phyloP scores from a whole-genome alignment of 2,329 filamentous ascomycete species.

The Thelonectria olida region DNA sequence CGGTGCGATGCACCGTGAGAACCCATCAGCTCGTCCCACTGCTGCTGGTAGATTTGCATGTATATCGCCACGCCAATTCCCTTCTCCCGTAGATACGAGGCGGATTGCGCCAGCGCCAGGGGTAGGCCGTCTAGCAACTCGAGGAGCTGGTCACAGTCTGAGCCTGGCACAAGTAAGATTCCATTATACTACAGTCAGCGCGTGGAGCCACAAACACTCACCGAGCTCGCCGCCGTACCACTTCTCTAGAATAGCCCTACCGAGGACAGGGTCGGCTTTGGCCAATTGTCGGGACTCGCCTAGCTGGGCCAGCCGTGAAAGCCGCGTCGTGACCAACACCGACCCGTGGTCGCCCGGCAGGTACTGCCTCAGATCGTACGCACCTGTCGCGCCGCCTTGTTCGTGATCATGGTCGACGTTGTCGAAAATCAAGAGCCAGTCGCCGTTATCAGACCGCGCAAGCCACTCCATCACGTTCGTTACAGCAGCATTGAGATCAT shows the following conservation, averaged over 20 bases:
- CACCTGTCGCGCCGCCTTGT: not conserved
- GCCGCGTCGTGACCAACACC: not conserved
- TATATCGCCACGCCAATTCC: not conserved
- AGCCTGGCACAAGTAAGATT: not conserved
- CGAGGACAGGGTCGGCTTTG: not conserved
- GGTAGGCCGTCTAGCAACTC: not conserved
- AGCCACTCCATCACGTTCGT: constrained; percentile 7
- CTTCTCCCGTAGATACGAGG: not conserved
- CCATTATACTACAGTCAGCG: not conserved
- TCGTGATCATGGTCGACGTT: constrained; percentile 4
- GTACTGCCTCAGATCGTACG: not conserved
- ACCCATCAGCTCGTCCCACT: constrained; percentile 7
- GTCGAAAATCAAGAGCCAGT: constrained; percentile 7
- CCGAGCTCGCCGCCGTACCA: not conserved
- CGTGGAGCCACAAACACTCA: not conserved
- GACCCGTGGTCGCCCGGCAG: constrained; percentile 1
- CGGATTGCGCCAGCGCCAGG: not conserved
- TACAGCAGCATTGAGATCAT: not conserved
- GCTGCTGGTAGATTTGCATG: not conserved
- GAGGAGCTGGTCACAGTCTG: not conserved
- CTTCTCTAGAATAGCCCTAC: not conserved
- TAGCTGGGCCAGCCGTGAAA: not conserved
- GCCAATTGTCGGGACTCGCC: not conserved
- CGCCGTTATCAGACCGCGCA: not conserved
- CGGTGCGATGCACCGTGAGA: not conserved